Percentiles rank a stretch among this genome's conserved stretches.
These are phyloP conservation scores for Ploettnerulaceae sp. DNA, from an alignment of 2,329 filamentous ascomycete genomes.

Conservation along the genomic window DNA sequence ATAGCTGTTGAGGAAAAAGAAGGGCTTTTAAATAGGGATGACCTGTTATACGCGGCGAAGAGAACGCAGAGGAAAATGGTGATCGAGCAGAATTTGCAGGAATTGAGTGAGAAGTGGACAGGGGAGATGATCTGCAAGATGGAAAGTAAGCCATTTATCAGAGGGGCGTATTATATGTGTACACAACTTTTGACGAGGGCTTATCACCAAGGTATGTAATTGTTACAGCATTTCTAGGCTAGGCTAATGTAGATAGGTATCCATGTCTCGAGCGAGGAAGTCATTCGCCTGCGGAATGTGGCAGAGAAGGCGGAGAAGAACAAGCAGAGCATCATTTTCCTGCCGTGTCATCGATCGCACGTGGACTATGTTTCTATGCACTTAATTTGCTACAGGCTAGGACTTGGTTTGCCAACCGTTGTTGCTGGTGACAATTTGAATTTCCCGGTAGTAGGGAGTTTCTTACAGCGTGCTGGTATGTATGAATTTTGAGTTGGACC, in stretches of 20 bases:
- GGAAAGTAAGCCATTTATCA: constrained; percentile 89
- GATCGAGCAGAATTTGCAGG: constrained; percentile 67
- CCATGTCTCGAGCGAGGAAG: constrained; percentile 92
- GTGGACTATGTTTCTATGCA: constrained; percentile 95
- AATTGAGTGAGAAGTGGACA: constrained; percentile 81
- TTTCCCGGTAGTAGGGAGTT: constrained; percentile 82
- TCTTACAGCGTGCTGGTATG: constrained; percentile 82
- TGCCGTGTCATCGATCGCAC: constrained; percentile 91
- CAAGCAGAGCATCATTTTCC: constrained; percentile 92
- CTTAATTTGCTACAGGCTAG: constrained; percentile 90
- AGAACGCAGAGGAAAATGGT: constrained; percentile 53
- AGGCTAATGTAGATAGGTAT: constrained; percentile 48
- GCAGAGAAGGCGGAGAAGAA: constrained; percentile 78
- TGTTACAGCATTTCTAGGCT: background rate
- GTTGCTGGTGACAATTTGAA: constrained; percentile 96
- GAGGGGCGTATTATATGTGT: constrained; percentile 82
- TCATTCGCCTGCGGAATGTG: constrained; percentile 73
- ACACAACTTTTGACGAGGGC: constrained; percentile 88
- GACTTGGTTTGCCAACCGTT: constrained; percentile 82
- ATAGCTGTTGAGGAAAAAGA: constrained; percentile 72
- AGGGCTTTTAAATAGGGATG: constrained; percentile 56
- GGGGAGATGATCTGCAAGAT: constrained; percentile 99
- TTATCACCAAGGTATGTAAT: constrained; percentile 73
- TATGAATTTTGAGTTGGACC: constrained; percentile 4
- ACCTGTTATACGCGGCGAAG: constrained; percentile 49